A percentile compares a stretch with the other conserved stretches of the same genome.
These are phyloP conservation scores for Pyrus pyrifolia DNA, from an alignment of 306 rosid genomes.

Conservation along the genomic window DNA sequence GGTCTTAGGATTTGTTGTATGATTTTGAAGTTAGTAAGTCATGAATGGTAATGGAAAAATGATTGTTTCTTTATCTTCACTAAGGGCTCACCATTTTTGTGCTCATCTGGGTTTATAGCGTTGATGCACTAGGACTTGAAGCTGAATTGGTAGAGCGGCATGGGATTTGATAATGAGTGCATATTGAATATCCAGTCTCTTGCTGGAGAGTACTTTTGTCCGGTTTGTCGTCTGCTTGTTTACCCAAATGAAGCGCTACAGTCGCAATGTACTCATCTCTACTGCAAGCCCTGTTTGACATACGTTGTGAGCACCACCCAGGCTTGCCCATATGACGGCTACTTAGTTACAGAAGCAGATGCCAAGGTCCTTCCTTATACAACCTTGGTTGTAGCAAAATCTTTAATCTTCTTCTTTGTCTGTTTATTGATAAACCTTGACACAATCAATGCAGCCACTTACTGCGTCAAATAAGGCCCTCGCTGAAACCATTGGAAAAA, in stretches of 20 bases:
- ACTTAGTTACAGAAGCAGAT: conserved; percentile 88
- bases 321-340: conserved; percentile 98
- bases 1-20: not conserved
- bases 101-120: conserved; percentile 18
- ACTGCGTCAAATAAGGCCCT: conserved; percentile 66
- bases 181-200: conserved; percentile 88
- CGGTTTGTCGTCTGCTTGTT: conserved; percentile 89
- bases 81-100: not conserved
- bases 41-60: not conserved
- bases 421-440: not conserved
- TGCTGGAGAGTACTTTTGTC: conserved; percentile 97
- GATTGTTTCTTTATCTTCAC: not conserved
- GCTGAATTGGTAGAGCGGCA: conserved; percentile 24
- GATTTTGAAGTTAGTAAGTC: not conserved
- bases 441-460: conserved; percentile 60
- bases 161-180: conserved; percentile 99
- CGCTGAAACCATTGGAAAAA: conserved; percentile 86
- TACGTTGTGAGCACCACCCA: conserved; percentile 70
- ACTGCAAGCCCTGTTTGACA: conserved; percentile 91
- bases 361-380: conserved; percentile 56
- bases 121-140: conserved; percentile 40
- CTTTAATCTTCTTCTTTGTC: not conserved
- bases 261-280: conserved; percentile 90
- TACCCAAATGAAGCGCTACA: conserved; percentile 91
- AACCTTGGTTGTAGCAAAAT: not conserved